These are phyloP conservation scores for Carex myosuroides DNA, from an alignment of 176 grass and related monocot genomes.

Conservation along the genomic window DNA sequence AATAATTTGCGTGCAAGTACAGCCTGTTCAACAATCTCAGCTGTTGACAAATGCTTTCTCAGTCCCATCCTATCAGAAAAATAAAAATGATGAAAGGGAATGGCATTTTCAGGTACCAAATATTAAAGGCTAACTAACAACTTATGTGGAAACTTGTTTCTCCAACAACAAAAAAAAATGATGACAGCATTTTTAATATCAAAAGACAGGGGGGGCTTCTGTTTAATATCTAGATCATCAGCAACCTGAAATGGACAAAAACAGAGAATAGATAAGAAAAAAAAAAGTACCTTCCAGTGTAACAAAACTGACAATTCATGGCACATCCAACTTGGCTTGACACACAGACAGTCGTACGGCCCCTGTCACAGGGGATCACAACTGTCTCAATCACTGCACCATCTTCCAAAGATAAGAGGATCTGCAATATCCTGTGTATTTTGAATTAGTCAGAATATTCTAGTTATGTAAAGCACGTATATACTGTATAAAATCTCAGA, in stretches of 20 bases:
- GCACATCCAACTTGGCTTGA: constrained; percentile 97
- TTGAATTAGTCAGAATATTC: constrained; percentile 50
- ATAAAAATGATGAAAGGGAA: background rate
- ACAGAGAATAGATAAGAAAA: background rate
- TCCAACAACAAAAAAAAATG: background rate
- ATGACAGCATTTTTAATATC: background rate
- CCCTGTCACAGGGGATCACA: constrained; percentile 66
- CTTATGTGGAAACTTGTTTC: background rate
- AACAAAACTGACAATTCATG: constrained; percentile 99
- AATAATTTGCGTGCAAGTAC: constrained; percentile 91
- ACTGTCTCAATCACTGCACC: constrained; percentile 82
- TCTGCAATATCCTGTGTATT: constrained; percentile 76
- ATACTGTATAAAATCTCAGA: background rate
- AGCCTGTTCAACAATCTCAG: constrained; percentile 97
- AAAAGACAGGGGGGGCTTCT: background rate
- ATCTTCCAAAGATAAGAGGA: constrained; percentile 83
- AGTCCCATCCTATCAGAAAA: constrained; percentile 71
- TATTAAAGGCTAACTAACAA: background rate
- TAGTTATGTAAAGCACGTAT: background rate
- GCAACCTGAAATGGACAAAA: background rate
- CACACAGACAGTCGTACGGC: constrained; percentile 85
- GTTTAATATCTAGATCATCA: background rate
- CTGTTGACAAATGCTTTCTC: constrained; percentile 77
- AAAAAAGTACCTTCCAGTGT: constrained; percentile 65
- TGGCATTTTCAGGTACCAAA: background rate